phyloP scores from a whole-genome alignment of 2,329 filamentous ascomycete species.

The Sporothrix curviconia region DNA sequence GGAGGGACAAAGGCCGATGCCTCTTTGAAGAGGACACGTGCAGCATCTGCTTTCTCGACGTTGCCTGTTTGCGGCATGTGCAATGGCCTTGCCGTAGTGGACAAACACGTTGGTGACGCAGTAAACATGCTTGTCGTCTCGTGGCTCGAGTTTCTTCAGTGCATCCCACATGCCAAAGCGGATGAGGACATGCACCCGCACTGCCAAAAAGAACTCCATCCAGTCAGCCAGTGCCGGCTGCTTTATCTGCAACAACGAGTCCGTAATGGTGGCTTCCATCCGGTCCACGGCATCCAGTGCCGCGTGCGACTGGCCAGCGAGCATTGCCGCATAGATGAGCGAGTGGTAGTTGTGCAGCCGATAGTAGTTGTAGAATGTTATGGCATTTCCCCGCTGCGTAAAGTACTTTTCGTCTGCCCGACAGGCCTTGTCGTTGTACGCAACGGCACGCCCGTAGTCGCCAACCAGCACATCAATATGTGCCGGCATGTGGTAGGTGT shows the following conservation, averaged over 20 bases:
- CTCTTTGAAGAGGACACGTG: slow-evolving; percentile 1
- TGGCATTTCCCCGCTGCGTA: slow-evolving; percentile 45
- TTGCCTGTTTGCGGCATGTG: slow-evolving; percentile 41
- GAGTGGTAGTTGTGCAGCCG: slow-evolving; percentile 37
- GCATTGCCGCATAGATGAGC: slow-evolving; percentile 32
- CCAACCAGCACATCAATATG: slow-evolving; percentile 17
- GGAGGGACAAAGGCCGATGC: slow-evolving; percentile 30
- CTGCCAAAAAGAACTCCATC: slow-evolving; percentile 46
- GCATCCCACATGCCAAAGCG: slow-evolving; percentile 52
- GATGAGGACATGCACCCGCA: slow-evolving; percentile 48
- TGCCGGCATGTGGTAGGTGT: slow-evolving; percentile 16
- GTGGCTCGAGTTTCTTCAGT: slow-evolving; percentile 39
- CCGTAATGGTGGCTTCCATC: slow-evolving; percentile 11
- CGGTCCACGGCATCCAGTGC: slow-evolving; percentile 1
- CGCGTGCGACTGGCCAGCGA: slow-evolving; percentile 35
- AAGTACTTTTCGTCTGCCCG: slow-evolving; percentile 35
- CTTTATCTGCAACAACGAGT: slow-evolving; percentile 7
- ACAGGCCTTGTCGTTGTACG: slow-evolving; percentile 16
- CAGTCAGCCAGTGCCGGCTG: slow-evolving; percentile 49
- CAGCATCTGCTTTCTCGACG: slow-evolving; percentile 32
- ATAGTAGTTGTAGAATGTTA: slow-evolving; percentile 43
- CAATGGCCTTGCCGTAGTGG: slow-evolving; percentile 49
- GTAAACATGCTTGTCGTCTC: slow-evolving; percentile 41
- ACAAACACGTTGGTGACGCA: slow-evolving; percentile 48
- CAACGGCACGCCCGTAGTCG: slow-evolving; percentile 17